phyloP scores from a whole-genome alignment of 345 rosid genomes.

The Mallotus nudiflorus region DNA sequence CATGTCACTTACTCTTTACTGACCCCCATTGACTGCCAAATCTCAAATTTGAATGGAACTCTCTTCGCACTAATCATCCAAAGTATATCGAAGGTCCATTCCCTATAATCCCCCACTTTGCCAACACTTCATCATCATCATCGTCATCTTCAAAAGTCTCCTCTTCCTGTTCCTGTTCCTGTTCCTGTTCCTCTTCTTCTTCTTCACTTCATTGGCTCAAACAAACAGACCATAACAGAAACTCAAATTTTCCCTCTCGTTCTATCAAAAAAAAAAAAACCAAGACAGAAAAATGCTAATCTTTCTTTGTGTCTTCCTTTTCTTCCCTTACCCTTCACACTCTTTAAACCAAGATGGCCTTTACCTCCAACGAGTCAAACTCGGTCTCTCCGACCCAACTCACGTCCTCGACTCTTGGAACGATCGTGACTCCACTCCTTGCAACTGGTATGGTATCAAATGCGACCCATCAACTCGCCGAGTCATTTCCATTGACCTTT shows the following conservation, averaged over 20 bases:
- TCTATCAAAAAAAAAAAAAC: neutral
- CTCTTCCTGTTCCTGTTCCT: neutral
- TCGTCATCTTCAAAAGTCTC: neutral
- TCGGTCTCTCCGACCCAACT: slow-evolving; percentile 59
- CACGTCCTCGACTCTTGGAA: slow-evolving; percentile 65
- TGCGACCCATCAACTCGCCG: slow-evolving; percentile 45
- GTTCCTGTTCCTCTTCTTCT: neutral
- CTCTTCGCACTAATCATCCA: neutral
- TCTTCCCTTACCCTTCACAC: slow-evolving; percentile 17
- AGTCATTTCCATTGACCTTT: slow-evolving; percentile 59
- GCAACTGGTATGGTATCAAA: slow-evolving; percentile 68
- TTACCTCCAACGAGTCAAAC: slow-evolving; percentile 60
- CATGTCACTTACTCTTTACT: neutral
- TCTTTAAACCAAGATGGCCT: slow-evolving; percentile 75
- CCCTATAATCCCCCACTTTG: neutral
- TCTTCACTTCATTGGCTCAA: too few relatives aligned
- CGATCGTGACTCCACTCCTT: slow-evolving; percentile 59
- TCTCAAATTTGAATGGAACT: neutral
- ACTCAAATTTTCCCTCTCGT: neutral
- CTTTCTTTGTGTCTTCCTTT: slow-evolving; percentile 33
- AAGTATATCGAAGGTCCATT: too few relatives aligned
- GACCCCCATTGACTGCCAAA: slow-evolving; percentile 13
- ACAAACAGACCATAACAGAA: too few relatives aligned
- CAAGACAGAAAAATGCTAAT: slow-evolving; percentile 44
- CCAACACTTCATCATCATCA: neutral